Evolutionary conservation across 2,329 filamentous ascomycete genomes (phyloP).

Genomic region (Alternaria longipes): DNA sequence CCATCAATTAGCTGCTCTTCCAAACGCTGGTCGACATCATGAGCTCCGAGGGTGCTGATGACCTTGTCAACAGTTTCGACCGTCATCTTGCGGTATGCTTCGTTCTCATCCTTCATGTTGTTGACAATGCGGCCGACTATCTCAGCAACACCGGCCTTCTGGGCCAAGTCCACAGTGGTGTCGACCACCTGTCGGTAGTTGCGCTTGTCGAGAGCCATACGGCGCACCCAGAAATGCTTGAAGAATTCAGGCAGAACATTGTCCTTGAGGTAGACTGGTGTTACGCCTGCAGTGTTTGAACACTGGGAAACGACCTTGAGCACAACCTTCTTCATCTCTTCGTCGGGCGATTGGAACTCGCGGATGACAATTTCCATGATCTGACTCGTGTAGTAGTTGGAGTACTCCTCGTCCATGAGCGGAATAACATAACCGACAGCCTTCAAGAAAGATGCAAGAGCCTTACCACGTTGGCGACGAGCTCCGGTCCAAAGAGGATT

Average conservation of each 20-base stretch:
- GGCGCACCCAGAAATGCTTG: constrained; percentile 97
- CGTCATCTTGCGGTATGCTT: constrained; percentile 98
- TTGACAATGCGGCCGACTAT: constrained; percentile 92
- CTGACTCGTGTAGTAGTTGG: constrained; percentile 97
- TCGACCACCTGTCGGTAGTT: constrained; percentile 99
- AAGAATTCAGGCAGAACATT: constrained; percentile 96
- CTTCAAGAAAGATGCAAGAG: constrained; percentile 93
- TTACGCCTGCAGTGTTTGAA: constrained; percentile 92
- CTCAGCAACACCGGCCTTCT: constrained; percentile 97
- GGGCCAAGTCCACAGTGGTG: constrained; percentile 94
- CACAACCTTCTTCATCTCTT: constrained; percentile 99
- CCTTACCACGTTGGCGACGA: constrained; percentile 94
- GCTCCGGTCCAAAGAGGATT: constrained; percentile 98
- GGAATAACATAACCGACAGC: constrained; percentile 98
- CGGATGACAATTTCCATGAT: constrained; percentile 98
- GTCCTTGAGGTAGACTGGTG: constrained; percentile 92
- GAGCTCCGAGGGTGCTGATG: constrained; percentile 89
- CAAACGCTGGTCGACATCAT: constrained; percentile 89
- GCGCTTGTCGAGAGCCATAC: constrained; percentile 96
- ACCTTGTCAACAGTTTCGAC: constrained; percentile 98
- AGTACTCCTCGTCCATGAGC: constrained; percentile 99
- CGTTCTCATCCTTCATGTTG: constrained; percentile 97
- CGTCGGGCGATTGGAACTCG: constrained; percentile 95
- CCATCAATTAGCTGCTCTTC: constrained; percentile 96
- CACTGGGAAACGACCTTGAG: constrained; percentile 97